Evolutionary conservation across 768 basidiomycete species (phyloP).

Genomic region (Naganishia friedmannii): DNA sequence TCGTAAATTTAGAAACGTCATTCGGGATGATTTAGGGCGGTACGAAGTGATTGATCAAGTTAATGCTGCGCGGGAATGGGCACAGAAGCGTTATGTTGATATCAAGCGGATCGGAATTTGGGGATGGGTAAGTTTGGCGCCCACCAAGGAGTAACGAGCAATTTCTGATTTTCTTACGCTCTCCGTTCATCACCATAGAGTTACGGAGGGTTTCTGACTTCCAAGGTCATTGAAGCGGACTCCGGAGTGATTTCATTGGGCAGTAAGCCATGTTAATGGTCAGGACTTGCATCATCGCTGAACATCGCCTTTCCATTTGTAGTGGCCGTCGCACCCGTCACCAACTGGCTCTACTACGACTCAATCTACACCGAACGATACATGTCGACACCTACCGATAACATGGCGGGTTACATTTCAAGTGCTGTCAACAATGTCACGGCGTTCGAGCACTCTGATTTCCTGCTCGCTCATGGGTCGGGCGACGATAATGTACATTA

Average conservation of each 20-base stretch:
- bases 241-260: constrained; percentile 85
- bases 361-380: constrained; percentile 97
- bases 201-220: constrained; percentile 93
- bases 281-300: not conserved
- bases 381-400: constrained; percentile 77
- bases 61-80: constrained; percentile 82
- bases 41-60: constrained; percentile 89
- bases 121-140: constrained; percentile 76
- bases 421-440: constrained; percentile 84
- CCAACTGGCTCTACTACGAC: constrained; percentile 58
- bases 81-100: constrained; percentile 82
- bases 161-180: not conserved
- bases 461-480: constrained; percentile 83
- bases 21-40: constrained; percentile 82
- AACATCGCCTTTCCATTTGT: not conserved
- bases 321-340: constrained; percentile 51
- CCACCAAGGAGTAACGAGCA: not conserved
- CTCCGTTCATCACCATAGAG: constrained; percentile 58
- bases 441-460: constrained; percentile 73
- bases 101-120: constrained; percentile 84
- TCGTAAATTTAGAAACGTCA: constrained; percentile 73
- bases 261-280: constrained; percentile 58
- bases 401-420: constrained; percentile 82
- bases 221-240: constrained; percentile 85
- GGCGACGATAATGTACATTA: constrained; percentile 96